Percentiles rank a stretch among this genome's conserved stretches.
Conservation (phyloP, 1,284 basidiomycete species). For the Pascua sp. region DNA sequence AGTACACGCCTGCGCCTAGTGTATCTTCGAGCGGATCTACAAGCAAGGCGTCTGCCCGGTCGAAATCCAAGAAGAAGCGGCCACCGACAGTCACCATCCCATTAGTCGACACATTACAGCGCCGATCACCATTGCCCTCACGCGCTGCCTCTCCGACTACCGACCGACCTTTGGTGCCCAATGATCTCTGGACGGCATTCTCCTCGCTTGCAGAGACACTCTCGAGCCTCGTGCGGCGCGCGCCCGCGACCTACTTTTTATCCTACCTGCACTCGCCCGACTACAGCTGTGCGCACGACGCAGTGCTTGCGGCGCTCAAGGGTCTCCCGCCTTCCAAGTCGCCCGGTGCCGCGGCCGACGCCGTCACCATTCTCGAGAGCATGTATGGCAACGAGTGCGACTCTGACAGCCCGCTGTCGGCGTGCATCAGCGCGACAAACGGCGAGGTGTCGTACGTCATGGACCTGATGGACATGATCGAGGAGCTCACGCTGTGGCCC, state of each 20-base stretch:
- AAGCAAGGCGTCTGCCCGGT: background rate
- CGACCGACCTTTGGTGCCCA: conserved; percentile 9
- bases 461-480: conserved; percentile 42
- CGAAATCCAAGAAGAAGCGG: conserved; percentile 8
- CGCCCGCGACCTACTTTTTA: conserved; percentile 25
- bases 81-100: conserved; percentile 19
- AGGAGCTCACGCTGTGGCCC: conserved; percentile 37
- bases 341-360: conserved; percentile 1
- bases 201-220: conserved; percentile 38
- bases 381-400: conserved; percentile 27
- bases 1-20: background rate
- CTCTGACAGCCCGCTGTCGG: conserved; percentile 17
- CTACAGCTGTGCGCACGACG: conserved; percentile 33
- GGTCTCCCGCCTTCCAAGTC: no score
- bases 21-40: background rate
- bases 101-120: conserved; percentile 39
- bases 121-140: conserved; percentile 15
- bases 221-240: conserved; percentile 26
- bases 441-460: conserved; percentile 38
- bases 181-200: conserved; percentile 37
- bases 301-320: conserved; percentile 28
- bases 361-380: conserved; percentile 27
- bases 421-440: conserved; percentile 33
- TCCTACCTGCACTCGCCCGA: conserved; percentile 36
- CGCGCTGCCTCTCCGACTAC: conserved; percentile 12